phyloP scores from a whole-genome alignment of 192 early-diverging fungal genomes.

The Ambispora gerdemannii region DNA sequence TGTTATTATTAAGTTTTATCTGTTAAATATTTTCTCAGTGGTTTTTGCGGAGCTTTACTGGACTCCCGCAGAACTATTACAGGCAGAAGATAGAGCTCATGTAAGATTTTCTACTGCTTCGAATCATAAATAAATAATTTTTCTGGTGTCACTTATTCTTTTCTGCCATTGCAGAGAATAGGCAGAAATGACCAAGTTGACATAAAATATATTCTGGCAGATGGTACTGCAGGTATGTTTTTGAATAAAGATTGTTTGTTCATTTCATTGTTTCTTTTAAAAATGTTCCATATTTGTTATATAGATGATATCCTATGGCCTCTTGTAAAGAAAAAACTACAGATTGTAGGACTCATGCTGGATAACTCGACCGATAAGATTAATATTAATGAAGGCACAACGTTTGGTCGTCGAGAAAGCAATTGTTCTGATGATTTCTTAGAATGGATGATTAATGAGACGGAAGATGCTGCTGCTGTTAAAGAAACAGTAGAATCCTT shows the following conservation, averaged over 20 bases:
- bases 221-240: conserved; percentile 44
- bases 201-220: conserved; percentile 47
- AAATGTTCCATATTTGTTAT: background rate
- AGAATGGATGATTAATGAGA: too few species aligned
- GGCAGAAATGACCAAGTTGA: conserved; percentile 41
- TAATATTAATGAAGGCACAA: background rate
- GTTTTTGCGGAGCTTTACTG: conserved; percentile 52
- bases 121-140: background rate
- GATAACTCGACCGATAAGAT: background rate
- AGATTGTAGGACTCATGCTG: conserved; percentile 36
- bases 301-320: conserved; percentile 49
- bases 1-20: background rate
- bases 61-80: conserved; percentile 51
- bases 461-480: too few species aligned
- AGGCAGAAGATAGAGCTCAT: conserved; percentile 50
- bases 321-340: conserved; percentile 38
- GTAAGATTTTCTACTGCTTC: conserved; percentile 5
- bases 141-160: background rate
- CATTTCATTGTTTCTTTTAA: background rate
- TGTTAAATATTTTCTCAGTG: conserved; percentile 32
- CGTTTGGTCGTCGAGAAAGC: conserved; percentile 10
- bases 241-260: background rate
- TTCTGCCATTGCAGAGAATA: conserved; percentile 39
- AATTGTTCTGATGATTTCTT: too few species aligned
- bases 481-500: too few species aligned